These are phyloP conservation scores for Thyridium curvatum DNA, from an alignment of 2,329 filamentous ascomycete genomes.

Conservation along the genomic window DNA sequence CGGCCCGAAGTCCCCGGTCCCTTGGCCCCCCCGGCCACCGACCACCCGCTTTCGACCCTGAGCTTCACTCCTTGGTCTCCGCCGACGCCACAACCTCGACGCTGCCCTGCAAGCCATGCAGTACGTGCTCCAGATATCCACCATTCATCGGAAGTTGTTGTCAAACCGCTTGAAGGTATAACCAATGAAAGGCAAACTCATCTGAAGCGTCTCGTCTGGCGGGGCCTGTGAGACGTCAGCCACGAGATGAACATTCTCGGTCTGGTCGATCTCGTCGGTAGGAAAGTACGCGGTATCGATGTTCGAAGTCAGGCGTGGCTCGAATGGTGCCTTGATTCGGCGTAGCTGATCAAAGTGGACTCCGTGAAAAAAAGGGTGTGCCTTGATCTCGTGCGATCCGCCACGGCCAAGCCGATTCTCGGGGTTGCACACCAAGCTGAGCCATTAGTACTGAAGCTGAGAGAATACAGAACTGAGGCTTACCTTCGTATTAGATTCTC, in stretches of 20 bases:
- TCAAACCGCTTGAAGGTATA: conserved; percentile 98
- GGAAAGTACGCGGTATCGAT: conserved; percentile 98
- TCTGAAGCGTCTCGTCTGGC: conserved; percentile 79
- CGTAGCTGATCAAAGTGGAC: conserved; percentile 92
- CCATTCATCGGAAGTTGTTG: conserved; percentile 55
- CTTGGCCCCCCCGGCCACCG: too few relatives aligned
- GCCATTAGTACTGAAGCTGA: neutral
- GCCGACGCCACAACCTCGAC: too few relatives aligned
- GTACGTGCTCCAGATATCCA: too few relatives aligned
- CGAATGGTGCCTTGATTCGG: conserved; percentile 89
- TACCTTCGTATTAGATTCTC: conserved; percentile 90
- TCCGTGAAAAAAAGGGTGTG: conserved; percentile 91
- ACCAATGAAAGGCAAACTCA: conserved; percentile 92
- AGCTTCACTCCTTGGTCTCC: too few relatives aligned
- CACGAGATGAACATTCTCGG: conserved; percentile 85
- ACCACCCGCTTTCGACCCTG: too few relatives aligned
- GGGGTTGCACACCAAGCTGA: conserved; percentile 85
- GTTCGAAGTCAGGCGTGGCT: conserved; percentile 86
- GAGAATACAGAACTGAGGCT: too few relatives aligned
- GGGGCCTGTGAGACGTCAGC: conserved; percentile 45
- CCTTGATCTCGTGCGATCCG: conserved; percentile 87
- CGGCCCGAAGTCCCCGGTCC: too few relatives aligned
- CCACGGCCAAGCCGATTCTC: conserved; percentile 85
- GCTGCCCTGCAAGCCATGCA: too few relatives aligned
- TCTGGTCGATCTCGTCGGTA: conserved; percentile 96